A percentile compares a stretch with the other conserved stretches of the same genome.
Conservation (phyloP, 768 basidiomycete species). For the Leccinum truebloodii region DNA sequence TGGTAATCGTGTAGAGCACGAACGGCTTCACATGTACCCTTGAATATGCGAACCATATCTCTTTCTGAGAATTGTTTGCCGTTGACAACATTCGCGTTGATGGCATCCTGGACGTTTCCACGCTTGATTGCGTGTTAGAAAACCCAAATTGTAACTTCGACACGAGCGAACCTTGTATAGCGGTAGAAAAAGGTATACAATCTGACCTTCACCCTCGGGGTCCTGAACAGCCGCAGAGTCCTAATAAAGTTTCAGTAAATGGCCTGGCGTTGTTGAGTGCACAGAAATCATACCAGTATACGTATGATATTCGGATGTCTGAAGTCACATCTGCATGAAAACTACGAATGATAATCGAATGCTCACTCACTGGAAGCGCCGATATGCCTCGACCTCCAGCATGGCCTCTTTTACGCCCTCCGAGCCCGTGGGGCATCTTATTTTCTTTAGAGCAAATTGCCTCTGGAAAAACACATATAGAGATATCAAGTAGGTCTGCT, state of each 20-base stretch:
- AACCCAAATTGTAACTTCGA: not conserved
- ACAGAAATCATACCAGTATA: slow-evolving; percentile 60
- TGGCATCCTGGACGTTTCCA: slow-evolving; percentile 94
- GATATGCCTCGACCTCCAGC: slow-evolving; percentile 90
- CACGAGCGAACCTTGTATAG: slow-evolving; percentile 71
- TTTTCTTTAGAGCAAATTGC: slow-evolving; percentile 96
- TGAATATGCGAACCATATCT: slow-evolving; percentile 88
- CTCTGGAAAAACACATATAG: slow-evolving; percentile 45
- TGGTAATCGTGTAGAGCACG: slow-evolving; percentile 93
- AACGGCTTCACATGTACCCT: slow-evolving; percentile 91
- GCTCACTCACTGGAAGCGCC: slow-evolving; percentile 81
- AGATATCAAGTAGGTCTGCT: not conserved
- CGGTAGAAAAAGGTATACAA: slow-evolving; percentile 95
- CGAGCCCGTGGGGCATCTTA: slow-evolving; percentile 85
- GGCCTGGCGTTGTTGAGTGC: not conserved
- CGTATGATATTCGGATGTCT: slow-evolving; percentile 98
- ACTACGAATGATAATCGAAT: not conserved
- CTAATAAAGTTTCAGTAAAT: slow-evolving; percentile 37
- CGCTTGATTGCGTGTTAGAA: slow-evolving; percentile 46
- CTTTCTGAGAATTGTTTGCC: slow-evolving; percentile 82
- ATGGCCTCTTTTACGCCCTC: slow-evolving; percentile 89
- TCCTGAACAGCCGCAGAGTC: slow-evolving; percentile 96
- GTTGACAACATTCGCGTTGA: slow-evolving; percentile 83
- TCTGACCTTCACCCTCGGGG: slow-evolving; percentile 88
- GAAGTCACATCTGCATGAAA: slow-evolving; percentile 3